Percentiles rank a stretch among this genome's conserved stretches.
Conservation (phyloP, 768 basidiomycete genomes). For the Suillus lakei region DNA sequence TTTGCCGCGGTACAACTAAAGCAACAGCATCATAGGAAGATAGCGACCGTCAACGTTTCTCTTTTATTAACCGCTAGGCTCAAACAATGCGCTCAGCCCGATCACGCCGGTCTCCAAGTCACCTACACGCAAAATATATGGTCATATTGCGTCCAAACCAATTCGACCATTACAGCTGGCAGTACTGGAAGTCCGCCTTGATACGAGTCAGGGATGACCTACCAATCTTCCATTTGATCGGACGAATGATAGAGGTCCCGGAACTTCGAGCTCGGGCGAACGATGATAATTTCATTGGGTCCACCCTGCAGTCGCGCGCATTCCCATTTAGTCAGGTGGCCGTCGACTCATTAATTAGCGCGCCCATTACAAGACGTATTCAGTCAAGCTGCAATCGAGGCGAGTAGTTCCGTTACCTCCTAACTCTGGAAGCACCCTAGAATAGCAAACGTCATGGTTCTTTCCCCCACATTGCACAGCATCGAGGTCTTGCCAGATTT, state of each 20-base stretch:
- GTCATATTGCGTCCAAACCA: neutral
- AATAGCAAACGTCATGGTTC: neutral
- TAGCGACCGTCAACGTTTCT: neutral
- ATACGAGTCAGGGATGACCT: neutral
- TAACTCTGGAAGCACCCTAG: constrained; percentile 2
- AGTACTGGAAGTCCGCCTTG: neutral
- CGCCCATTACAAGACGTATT: neutral
- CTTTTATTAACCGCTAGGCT: neutral
- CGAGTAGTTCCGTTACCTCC: constrained; percentile 5
- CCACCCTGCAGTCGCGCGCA: neutral
- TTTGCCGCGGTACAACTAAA: neutral
- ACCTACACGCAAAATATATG: neutral
- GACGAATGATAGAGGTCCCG: neutral
- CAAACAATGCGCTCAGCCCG: neutral
- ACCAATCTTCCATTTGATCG: constrained; percentile 13
- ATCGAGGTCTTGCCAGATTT: neutral
- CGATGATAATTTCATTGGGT: neutral
- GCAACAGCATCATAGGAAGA: neutral
- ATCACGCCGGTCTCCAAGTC: neutral
- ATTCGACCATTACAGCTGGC: neutral
- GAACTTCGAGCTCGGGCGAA: neutral
- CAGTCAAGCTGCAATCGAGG: neutral
- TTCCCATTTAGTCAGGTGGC: neutral
- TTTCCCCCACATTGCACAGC: constrained; percentile 8
- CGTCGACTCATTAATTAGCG: constrained; percentile 1